A percentile compares a stretch with the other conserved stretches of the same genome.
These are phyloP conservation scores for Lactarius tabidus DNA, from an alignment of 768 basidiomycete species.

Conservation along the genomic window DNA sequence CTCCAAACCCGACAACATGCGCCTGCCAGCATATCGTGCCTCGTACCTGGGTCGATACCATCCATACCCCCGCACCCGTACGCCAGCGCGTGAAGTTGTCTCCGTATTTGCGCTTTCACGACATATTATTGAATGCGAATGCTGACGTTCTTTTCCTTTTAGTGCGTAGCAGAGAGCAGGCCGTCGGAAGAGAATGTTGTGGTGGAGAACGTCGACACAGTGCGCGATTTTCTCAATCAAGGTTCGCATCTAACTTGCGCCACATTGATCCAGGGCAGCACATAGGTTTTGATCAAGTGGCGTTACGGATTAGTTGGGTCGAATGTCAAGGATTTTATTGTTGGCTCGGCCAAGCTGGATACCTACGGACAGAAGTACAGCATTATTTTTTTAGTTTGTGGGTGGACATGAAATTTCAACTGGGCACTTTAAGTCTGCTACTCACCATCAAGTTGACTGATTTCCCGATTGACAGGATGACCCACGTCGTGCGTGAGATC, in stretches of 20 bases:
- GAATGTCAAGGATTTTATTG: neutral
- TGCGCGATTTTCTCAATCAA: neutral
- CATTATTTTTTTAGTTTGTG: neutral
- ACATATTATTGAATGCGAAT: neutral
- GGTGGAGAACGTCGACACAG: neutral
- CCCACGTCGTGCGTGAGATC: neutral
- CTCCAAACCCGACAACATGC: constrained; percentile 13
- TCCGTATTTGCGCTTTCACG: constrained; percentile 1
- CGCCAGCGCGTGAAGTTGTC: constrained; percentile 15
- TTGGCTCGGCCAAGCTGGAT: neutral
- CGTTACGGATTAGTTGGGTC: neutral
- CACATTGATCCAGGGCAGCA: constrained; percentile 1
- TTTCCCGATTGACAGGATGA: neutral
- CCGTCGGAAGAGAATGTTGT: constrained; percentile 1
- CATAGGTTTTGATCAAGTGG: neutral
- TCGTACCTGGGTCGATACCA: constrained; percentile 23
- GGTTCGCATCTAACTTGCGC: neutral
- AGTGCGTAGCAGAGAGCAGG: constrained; percentile 7
- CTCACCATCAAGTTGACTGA: neutral
- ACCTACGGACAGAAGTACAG: neutral
- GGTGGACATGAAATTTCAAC: neutral
- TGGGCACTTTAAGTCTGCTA: neutral
- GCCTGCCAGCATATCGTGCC: constrained; percentile 21
- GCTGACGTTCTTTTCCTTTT: neutral
- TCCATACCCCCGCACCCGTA: constrained; percentile 21